Percentiles rank a stretch among this genome's conserved stretches.
These are phyloP conservation scores for Acrocalymma vagum DNA, from an alignment of 2,329 filamentous ascomycete genomes.

Conservation along the genomic window DNA sequence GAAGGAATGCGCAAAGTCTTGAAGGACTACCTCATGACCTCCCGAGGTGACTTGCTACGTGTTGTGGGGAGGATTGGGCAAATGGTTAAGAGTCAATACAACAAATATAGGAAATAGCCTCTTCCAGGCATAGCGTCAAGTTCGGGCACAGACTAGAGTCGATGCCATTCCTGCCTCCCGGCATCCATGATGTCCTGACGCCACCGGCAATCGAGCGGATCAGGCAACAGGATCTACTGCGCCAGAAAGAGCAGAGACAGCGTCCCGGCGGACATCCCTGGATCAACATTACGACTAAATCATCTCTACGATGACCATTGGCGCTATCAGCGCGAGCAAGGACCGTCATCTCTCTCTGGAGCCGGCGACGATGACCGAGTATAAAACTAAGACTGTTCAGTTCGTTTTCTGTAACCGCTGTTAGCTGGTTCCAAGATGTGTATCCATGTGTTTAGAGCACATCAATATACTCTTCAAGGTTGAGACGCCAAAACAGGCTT, in stretches of 20 bases:
- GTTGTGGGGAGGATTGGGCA: conserved; percentile 12
- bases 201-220: conserved; percentile 17
- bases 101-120: conserved; percentile 16
- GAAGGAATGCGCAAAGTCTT: conserved; percentile 19
- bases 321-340: conserved; percentile 13
- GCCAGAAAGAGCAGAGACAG: conserved; percentile 17
- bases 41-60: conserved; percentile 13
- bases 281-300: conserved; percentile 4
- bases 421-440: too few relatives aligned
- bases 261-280: conserved; percentile 1
- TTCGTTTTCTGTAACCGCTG: too few relatives aligned
- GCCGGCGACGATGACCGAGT: too few relatives aligned
- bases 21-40: conserved; percentile 23
- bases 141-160: conserved; percentile 6
- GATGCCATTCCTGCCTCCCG: conserved; percentile 14
- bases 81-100: conserved; percentile 16
- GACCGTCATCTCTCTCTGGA: too few relatives aligned
- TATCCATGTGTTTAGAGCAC: too few relatives aligned
- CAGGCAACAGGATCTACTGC: conserved; percentile 16
- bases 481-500: too few relatives aligned
- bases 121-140: conserved; percentile 10
- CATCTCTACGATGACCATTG: conserved; percentile 12
- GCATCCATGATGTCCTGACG: conserved; percentile 15
- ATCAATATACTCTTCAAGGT: too few relatives aligned
- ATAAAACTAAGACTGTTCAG: too few relatives aligned